Evolutionary conservation across 1,284 basidiomycete genomes (phyloP).

Genomic region (Pholiota adiposa): DNA sequence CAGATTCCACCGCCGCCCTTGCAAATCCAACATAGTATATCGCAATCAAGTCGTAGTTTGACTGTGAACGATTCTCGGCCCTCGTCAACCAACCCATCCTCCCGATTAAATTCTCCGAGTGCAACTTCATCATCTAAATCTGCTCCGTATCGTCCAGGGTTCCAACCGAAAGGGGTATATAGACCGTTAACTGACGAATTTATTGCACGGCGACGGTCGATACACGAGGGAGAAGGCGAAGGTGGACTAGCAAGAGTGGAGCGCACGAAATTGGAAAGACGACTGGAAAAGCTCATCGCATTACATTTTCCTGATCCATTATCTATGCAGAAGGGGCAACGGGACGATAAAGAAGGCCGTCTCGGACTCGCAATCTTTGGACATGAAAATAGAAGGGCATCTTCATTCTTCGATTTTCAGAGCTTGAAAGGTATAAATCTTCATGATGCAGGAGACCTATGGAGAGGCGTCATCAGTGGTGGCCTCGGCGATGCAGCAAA

Average conservation of each 20-base stretch:
- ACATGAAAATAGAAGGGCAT: constrained; percentile 43
- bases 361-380: constrained; percentile 3
- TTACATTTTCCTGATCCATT: constrained; percentile 70
- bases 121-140: constrained; percentile 17
- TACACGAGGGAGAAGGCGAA: constrained; percentile 53
- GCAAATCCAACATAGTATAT: constrained; percentile 7
- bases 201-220: constrained; percentile 55
- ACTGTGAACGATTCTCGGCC: constrained; percentile 5
- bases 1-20: not conserved
- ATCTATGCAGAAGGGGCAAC: not conserved
- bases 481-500: constrained; percentile 46
- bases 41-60: constrained; percentile 9
- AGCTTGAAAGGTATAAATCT: constrained; percentile 46
- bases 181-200: constrained; percentile 81
- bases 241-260: constrained; percentile 59
- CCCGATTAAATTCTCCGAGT: constrained; percentile 5
- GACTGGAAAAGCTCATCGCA: constrained; percentile 85
- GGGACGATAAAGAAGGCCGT: constrained; percentile 11
- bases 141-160: constrained; percentile 78
- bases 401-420: constrained; percentile 72
- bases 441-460: constrained; percentile 61
- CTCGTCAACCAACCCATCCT: not conserved
- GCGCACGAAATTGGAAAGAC: constrained; percentile 77
- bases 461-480: constrained; percentile 56
- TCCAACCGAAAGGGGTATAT: constrained; percentile 78